A percentile compares a stretch with the other conserved stretches of the same genome.
These are phyloP conservation scores for Neurospora cerealis DNA, from an alignment of 495 filamentous ascomycete genomes.

Conservation along the genomic window DNA sequence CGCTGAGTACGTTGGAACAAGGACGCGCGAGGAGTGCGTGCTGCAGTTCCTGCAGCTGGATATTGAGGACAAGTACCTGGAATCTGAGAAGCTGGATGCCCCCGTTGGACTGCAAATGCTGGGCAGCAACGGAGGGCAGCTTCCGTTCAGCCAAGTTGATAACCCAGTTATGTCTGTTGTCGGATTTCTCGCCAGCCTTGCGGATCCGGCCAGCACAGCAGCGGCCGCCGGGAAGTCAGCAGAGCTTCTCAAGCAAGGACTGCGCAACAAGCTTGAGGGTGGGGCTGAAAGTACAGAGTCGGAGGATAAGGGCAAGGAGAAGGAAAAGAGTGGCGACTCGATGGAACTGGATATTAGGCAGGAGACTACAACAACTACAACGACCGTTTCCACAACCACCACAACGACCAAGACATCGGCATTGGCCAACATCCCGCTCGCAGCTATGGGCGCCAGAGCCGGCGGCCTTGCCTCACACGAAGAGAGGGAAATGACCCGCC, in stretches of 20 bases:
- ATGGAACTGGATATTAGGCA: conserved; percentile 45
- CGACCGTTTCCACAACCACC: conserved; percentile 30
- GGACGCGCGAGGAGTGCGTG: conserved; percentile 93
- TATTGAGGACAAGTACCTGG: conserved; percentile 82
- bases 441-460: conserved; percentile 73
- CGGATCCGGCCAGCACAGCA: conserved; percentile 78
- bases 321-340: conserved; percentile 38
- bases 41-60: conserved; percentile 88
- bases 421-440: conserved; percentile 70
- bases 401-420: conserved; percentile 45
- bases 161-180: conserved; percentile 95
- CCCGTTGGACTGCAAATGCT: conserved; percentile 52
- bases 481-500: conserved; percentile 88
- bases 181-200: conserved; percentile 79
- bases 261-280: conserved; percentile 65
- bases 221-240: conserved; percentile 79
- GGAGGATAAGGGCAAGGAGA: conserved; percentile 42
- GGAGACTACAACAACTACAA: conserved; percentile 28
- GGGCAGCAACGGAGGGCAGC: conserved; percentile 53
- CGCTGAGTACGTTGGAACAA: conserved; percentile 78
- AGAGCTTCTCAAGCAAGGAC: conserved; percentile 67
- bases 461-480: conserved; percentile 86
- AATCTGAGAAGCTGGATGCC: conserved; percentile 54
- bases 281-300: conserved; percentile 34
- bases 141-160: conserved; percentile 80